Evolutionary conservation across 371 early-diverging fungal species (phyloP), one percentile per base, ranked within the genome.

Genomic region (Mucor indicus): DNA sequence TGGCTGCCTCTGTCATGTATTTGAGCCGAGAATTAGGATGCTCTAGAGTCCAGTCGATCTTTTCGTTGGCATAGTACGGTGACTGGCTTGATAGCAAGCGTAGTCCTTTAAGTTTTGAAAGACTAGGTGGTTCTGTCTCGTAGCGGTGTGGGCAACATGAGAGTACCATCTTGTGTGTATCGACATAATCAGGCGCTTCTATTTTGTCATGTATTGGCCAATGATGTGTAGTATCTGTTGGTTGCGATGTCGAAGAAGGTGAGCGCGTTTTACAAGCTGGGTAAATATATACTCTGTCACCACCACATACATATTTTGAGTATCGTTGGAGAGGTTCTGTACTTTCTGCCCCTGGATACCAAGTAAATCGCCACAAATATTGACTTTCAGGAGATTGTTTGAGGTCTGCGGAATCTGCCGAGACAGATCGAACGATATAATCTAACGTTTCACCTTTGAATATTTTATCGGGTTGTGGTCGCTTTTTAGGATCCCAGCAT

Each of bases 21-120:
- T 68, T 61, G 6, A 87, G 71, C n/a, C 67, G 58, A 21, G 77
- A 62, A 46, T 89, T 84, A 54, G 91, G 70, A 60, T 73, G 72
- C 27, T 74, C 71, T 35, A 91, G 64, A 45, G 83, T 80, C 57
- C 57, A 57, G 8, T 36, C 37, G 15, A 49, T 27, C 10, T 41
- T 33, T 38, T 50, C 45, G n/a, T 35, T 25, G 12, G 2, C 4
- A 8, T 25, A 37, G 6, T 42, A 35, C 3, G 11, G 3, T 3
- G 39, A 7, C 23, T 38, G n/a, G 9, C 11, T 45, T 4, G 48
- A 13, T 11, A 55, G 15, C n/a, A 55, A 17, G 1, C 41, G 44
- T 3, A 55, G 21, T 0, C 40, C 39, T 27, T 43, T 44, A 2
- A 49, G 16, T 27, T 45, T 49, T 0, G 50, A 55, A 20, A 44